Conservation (phyloP, 805 yeast genomes). For the Saccharomycopsis javanensis region DNA sequence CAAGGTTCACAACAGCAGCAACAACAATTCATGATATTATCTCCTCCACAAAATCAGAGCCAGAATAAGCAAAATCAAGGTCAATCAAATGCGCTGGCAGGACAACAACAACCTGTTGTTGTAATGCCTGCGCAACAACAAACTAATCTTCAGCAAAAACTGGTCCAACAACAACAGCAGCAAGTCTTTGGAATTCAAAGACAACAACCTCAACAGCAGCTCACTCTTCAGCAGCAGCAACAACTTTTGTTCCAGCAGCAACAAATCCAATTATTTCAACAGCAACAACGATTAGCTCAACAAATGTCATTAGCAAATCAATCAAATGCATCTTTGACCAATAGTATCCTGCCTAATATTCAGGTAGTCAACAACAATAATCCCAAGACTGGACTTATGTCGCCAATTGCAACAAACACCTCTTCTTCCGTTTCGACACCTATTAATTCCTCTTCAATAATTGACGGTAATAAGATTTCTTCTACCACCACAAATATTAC, state of each 20-base stretch:
- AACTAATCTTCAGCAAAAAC: not conserved
- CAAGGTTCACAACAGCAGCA: not conserved
- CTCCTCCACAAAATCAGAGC: not conserved
- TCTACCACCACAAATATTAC: not conserved
- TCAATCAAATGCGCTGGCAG: not conserved
- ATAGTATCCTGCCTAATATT: not conserved
- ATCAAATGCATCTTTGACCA: not conserved
- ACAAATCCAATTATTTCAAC: constrained; percentile 1
- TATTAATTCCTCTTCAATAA: not conserved
- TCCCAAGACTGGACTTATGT: not conserved
- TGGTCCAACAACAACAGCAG: not conserved
- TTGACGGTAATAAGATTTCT: not conserved
- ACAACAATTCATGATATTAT: constrained; percentile 1
- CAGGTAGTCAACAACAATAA: not conserved
- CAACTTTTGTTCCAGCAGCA: constrained; percentile 3
- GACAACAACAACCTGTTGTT: constrained; percentile 3
- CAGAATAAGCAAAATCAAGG: not conserved
- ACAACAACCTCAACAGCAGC: constrained; percentile 3
- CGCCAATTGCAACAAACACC: not conserved
- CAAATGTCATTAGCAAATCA: not conserved
- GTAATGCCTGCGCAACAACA: not conserved
- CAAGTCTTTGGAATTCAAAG: not conserved
- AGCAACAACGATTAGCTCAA: constrained; percentile 1
- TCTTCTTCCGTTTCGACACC: constrained; percentile 2
- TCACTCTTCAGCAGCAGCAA: not conserved